Conservation (phyloP, 192 early-diverging fungal genomes). For the Rhizophagus sp. region DNA sequence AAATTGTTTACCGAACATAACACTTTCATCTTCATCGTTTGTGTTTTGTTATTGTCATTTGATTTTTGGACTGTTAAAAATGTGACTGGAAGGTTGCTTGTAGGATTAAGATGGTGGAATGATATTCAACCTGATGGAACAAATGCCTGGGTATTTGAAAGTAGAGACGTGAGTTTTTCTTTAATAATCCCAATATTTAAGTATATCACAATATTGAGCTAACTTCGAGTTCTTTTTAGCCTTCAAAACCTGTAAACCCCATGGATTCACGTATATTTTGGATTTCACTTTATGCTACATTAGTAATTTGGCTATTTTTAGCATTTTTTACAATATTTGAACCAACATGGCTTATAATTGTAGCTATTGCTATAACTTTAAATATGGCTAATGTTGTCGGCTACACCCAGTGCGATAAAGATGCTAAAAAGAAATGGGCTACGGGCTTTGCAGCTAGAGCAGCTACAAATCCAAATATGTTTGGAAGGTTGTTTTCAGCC, state of each 20-base stretch:
- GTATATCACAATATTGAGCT: not conserved
- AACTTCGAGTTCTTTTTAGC: constrained; percentile 38
- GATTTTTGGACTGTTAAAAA: constrained; percentile 99
- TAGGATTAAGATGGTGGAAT: constrained; percentile 99
- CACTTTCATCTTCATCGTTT: constrained; percentile 88
- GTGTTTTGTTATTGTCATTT: constrained; percentile 88
- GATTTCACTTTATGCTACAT: constrained; percentile 84
- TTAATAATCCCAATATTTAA: not conserved
- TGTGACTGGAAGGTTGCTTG: constrained; percentile 92
- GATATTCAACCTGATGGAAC: constrained; percentile 95
- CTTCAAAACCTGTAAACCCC: constrained; percentile 69
- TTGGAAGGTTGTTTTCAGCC: constrained; percentile 25
- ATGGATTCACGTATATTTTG: constrained; percentile 95
- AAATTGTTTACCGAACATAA: constrained; percentile 83
- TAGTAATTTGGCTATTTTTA: constrained; percentile 81
- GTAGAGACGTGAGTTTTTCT: constrained; percentile 65
- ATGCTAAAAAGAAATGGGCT: constrained; percentile 76
- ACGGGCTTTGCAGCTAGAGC: constrained; percentile 53
- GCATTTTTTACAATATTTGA: constrained; percentile 75
- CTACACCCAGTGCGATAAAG: constrained; percentile 95
- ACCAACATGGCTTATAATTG: constrained; percentile 83
- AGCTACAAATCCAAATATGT: constrained; percentile 3
- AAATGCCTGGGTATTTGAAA: constrained; percentile 96
- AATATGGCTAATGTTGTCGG: constrained; percentile 93
- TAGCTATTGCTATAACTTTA: constrained; percentile 81